phyloP scores from a whole-genome alignment of 768 basidiomycete genomes.

The Suillus placidus region DNA sequence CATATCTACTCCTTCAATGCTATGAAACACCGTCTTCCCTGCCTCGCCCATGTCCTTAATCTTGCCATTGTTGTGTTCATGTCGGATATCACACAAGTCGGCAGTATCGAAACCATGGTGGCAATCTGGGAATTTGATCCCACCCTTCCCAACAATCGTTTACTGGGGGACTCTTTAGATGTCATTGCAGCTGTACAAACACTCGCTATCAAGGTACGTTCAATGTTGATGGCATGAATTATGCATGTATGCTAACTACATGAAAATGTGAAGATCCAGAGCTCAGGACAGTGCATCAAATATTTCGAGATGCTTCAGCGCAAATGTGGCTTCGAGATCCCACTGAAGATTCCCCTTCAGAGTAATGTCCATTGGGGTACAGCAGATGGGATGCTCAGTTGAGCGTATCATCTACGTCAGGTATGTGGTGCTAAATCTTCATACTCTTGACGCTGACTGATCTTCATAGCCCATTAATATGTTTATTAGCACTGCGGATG shows the following conservation, averaged over 20 bases:
- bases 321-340: conserved; percentile 15
- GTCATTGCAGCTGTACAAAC: conserved; percentile 34
- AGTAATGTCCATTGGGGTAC: conserved; percentile 30
- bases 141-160: conserved; percentile 19
- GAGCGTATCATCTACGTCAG: conserved; percentile 18
- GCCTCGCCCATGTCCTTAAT: too few relatives aligned
- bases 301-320: conserved; percentile 27
- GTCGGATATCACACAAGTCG: too few relatives aligned
- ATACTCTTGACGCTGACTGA: not conserved
- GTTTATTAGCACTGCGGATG: conserved; percentile 27
- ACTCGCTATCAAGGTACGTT: conserved; percentile 27
- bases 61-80: too few relatives aligned
- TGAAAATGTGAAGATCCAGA: conserved; percentile 19
- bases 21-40: too few relatives aligned
- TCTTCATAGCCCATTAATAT: conserved; percentile 15
- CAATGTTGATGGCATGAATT: too few relatives aligned
- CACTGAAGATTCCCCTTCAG: conserved; percentile 28
- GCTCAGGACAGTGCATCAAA: conserved; percentile 24
- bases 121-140: conserved; percentile 43
- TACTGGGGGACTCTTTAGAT: conserved; percentile 31
- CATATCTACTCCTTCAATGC: too few relatives aligned
- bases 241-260: too few relatives aligned
- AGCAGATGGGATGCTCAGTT: conserved; percentile 27
- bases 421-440: conserved; percentile 12
- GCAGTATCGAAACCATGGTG: conserved; percentile 27